These are phyloP conservation scores for Ophidiomyces ophidiicola DNA, from an alignment of 2,329 filamentous ascomycete genomes.

Conservation along the genomic window DNA sequence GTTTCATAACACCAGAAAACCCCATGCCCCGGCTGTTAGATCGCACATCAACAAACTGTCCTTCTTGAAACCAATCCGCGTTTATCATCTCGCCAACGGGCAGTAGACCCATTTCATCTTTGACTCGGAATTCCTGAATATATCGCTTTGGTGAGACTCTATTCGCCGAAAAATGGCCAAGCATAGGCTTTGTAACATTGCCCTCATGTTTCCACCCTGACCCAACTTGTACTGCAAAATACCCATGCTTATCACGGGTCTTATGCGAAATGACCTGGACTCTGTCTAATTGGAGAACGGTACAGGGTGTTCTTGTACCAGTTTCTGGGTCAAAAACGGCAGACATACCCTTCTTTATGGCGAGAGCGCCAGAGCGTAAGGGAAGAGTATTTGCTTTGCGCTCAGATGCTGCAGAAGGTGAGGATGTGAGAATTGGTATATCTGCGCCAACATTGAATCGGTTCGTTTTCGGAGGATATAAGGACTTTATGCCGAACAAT, in stretches of 20 bases:
- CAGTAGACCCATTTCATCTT: slow-evolving; percentile 57
- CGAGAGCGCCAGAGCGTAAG: slow-evolving; percentile 67
- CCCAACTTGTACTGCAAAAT: slow-evolving; percentile 88
- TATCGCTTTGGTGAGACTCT: slow-evolving; percentile 73
- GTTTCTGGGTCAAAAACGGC: slow-evolving; percentile 68
- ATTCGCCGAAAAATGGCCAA: slow-evolving; percentile 78
- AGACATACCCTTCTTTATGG: slow-evolving; percentile 91
- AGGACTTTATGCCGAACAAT: slow-evolving; percentile 45
- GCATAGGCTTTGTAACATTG: slow-evolving; percentile 68
- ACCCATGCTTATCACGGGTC: slow-evolving; percentile 67
- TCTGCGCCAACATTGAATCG: slow-evolving; percentile 43
- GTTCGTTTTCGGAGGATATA: slow-evolving; percentile 40
- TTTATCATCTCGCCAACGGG: slow-evolving; percentile 62
- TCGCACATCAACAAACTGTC: slow-evolving; percentile 79
- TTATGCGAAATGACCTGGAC: slow-evolving; percentile 84
- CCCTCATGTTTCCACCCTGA: slow-evolving; percentile 58
- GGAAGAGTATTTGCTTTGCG: slow-evolving; percentile 48
- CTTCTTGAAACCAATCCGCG: slow-evolving; percentile 83
- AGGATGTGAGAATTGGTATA: slow-evolving; percentile 43
- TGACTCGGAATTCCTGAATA: slow-evolving; percentile 78
- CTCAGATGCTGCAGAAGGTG: slow-evolving; percentile 46
- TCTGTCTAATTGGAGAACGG: slow-evolving; percentile 83
- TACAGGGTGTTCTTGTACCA: slow-evolving; percentile 69
- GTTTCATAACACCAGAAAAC: slow-evolving; percentile 96
- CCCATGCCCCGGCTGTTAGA: slow-evolving; percentile 75